Percentiles rank a stretch among this genome's conserved stretches.
Conservation (phyloP, 768 basidiomycete genomes). For the Boletus rubescentipes region DNA sequence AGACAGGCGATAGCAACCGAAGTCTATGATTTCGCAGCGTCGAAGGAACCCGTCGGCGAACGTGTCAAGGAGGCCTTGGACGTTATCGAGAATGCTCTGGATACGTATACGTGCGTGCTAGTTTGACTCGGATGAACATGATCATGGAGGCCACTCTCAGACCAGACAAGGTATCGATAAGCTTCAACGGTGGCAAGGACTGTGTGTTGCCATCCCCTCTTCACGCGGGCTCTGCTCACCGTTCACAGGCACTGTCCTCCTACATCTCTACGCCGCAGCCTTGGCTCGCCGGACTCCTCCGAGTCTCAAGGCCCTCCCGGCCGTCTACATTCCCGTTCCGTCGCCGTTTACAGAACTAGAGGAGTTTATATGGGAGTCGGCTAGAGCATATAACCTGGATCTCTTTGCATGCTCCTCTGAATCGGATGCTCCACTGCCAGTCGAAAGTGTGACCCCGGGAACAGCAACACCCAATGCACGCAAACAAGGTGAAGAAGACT, state of each 20-base stretch:
- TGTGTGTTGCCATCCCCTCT: constrained; percentile 53
- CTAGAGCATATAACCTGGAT: constrained; percentile 67
- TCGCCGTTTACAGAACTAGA: constrained; percentile 88
- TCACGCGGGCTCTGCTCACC: background rate
- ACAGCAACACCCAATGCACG: constrained; percentile 26
- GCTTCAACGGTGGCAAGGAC: constrained; percentile 99
- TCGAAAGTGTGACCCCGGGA: constrained; percentile 46
- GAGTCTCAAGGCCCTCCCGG: constrained; percentile 48
- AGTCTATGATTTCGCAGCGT: constrained; percentile 62
- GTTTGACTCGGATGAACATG: constrained; percentile 1
- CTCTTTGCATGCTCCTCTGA: constrained; percentile 45
- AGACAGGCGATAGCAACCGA: constrained; percentile 49
- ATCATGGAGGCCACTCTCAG: constrained; percentile 38
- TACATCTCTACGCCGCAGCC: constrained; percentile 82
- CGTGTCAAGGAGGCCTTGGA: constrained; percentile 76
- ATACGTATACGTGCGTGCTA: constrained; percentile 72
- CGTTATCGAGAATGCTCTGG: constrained; percentile 77
- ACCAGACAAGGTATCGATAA: constrained; percentile 72
- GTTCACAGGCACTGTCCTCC: constrained; percentile 82
- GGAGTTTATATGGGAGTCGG: constrained; percentile 69
- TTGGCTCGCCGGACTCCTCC: constrained; percentile 47
- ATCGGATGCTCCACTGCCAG: constrained; percentile 43
- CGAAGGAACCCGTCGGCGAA: constrained; percentile 51
- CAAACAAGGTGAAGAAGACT: constrained; percentile 9
- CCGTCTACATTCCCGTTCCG: constrained; percentile 87